Conservation (phyloP, 345 rosid genomes). For the Turritis glabra region DNA sequence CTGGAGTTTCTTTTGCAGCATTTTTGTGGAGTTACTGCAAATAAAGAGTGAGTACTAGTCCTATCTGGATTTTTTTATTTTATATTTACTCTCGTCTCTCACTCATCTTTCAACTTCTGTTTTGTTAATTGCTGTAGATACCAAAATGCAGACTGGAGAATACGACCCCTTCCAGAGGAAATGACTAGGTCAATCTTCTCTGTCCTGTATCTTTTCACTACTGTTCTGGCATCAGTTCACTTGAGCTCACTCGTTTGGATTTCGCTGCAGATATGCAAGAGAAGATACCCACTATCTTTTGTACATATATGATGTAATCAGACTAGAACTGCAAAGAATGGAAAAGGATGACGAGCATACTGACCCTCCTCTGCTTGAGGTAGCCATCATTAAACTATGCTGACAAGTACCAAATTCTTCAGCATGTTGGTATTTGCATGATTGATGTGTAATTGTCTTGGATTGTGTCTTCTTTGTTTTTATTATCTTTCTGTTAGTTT, state of each 20-base stretch:
- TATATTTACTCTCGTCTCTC: neutral
- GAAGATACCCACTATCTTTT: slow-evolving; percentile 95
- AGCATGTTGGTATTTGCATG: neutral
- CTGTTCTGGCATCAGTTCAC: slow-evolving; percentile 8
- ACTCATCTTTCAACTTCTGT: slow-evolving; percentile 2
- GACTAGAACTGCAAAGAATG: slow-evolving; percentile 47
- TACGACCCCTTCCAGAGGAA: slow-evolving; percentile 90
- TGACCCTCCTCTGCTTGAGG: slow-evolving; percentile 74
- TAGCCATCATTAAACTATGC: slow-evolving; percentile 33
- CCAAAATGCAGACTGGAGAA: slow-evolving; percentile 98
- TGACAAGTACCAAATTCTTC: slow-evolving; percentile 6
- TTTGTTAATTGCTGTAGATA: slow-evolving; percentile 56
- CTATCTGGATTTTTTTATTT: slow-evolving; percentile 14
- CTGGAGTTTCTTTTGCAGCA: slow-evolving; percentile 82
- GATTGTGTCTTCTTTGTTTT: neutral
- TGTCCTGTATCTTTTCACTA: slow-evolving; percentile 6
- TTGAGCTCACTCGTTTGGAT: slow-evolving; percentile 15
- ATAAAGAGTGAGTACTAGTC: slow-evolving; percentile 72
- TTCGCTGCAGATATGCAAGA: slow-evolving; percentile 81
- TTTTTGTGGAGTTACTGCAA: slow-evolving; percentile 86
- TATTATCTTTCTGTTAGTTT: slow-evolving; percentile 7
- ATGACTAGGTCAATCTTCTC: slow-evolving; percentile 65
- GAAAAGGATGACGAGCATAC: slow-evolving; percentile 47
- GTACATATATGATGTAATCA: slow-evolving; percentile 79
- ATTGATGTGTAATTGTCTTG: neutral